Evolutionary conservation across 129 eudicot genomes (phyloP).

Genomic region (Sambucus nigra): DNA sequence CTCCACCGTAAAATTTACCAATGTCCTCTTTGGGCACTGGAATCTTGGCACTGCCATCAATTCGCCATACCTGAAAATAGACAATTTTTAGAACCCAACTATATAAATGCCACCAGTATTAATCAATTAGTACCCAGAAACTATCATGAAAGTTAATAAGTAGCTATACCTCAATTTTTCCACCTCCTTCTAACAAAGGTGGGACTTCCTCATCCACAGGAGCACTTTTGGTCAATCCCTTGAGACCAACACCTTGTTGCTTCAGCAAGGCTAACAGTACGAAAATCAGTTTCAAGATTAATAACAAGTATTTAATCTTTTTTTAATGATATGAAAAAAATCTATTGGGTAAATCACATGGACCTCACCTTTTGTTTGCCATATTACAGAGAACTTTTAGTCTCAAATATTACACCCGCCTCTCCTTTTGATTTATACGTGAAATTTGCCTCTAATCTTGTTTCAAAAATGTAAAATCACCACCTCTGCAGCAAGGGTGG

Average conservation of each 20-base stretch:
- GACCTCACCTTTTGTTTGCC: too few relatives aligned
- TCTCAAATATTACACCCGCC: too few relatives aligned
- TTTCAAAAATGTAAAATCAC: too few relatives aligned
- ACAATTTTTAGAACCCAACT: slow-evolving; percentile 7
- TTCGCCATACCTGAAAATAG: slow-evolving; percentile 68
- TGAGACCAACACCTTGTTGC: slow-evolving; percentile 95
- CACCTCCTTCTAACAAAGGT: slow-evolving; percentile 94
- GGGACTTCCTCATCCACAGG: slow-evolving; percentile 86
- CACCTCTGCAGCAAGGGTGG: too few relatives aligned
- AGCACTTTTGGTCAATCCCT: slow-evolving; percentile 64
- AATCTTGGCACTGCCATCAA: slow-evolving; percentile 82
- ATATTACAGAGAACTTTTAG: too few relatives aligned
- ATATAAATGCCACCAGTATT: not conserved
- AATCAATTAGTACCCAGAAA: not conserved
- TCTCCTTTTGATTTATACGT: too few relatives aligned
- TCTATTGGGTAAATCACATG: too few relatives aligned
- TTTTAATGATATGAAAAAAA: too few relatives aligned
- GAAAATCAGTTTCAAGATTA: slow-evolving; percentile 5
- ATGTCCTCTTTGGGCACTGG: slow-evolving; percentile 71
- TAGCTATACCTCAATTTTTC: slow-evolving; percentile 72
- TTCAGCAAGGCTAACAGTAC: slow-evolving; percentile 66
- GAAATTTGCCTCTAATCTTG: too few relatives aligned
- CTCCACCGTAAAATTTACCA: slow-evolving; percentile 96
- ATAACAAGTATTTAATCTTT: too few relatives aligned
- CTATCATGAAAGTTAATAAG: not conserved